Evolutionary conservation across 805 yeast species (phyloP).

Genomic region (Wickerhamia fluorescens): DNA sequence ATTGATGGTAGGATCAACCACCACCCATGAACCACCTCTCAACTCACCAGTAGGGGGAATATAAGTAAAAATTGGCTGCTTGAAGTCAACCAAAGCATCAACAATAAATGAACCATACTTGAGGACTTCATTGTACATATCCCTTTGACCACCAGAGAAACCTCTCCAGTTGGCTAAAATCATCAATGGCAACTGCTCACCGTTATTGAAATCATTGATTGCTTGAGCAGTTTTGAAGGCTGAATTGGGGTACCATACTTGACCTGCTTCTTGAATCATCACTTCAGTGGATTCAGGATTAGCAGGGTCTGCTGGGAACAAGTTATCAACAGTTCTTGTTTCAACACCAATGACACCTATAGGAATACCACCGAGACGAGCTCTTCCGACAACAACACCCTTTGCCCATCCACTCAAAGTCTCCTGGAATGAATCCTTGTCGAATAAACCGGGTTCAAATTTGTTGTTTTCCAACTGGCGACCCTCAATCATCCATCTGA

Average conservation of each 20-base stretch:
- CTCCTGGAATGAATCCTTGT: constrained; percentile 89
- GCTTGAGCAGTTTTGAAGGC: constrained; percentile 99
- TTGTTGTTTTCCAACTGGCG: constrained; percentile 57
- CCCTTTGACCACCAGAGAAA: constrained; percentile 99
- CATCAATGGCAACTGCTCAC: constrained; percentile 97
- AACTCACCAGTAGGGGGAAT: constrained; percentile 98
- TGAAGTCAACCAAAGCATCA: constrained; percentile 91
- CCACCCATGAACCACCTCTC: constrained; percentile 99
- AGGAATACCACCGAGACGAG: constrained; percentile 98
- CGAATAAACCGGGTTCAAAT: constrained; percentile 86
- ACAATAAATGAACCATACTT: constrained; percentile 96
- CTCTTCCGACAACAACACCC: constrained; percentile 98
- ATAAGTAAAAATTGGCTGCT: constrained; percentile 94
- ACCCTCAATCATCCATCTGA: constrained; percentile 92
- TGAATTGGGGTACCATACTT: constrained; percentile 99
- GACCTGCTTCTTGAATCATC: constrained; percentile 92
- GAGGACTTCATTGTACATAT: constrained; percentile 97
- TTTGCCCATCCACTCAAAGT: constrained; percentile 97
- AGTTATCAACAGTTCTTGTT: constrained; percentile 81
- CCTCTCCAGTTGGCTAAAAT: constrained; percentile 99
- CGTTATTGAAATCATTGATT: constrained; percentile 92
- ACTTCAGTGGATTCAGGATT: constrained; percentile 90
- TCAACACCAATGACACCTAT: constrained; percentile 98
- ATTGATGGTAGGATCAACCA: constrained; percentile 97
- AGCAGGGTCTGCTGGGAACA: constrained; percentile 97